Conservation (phyloP, 2,329 filamentous ascomycete species). For the Capronia americana region DNA sequence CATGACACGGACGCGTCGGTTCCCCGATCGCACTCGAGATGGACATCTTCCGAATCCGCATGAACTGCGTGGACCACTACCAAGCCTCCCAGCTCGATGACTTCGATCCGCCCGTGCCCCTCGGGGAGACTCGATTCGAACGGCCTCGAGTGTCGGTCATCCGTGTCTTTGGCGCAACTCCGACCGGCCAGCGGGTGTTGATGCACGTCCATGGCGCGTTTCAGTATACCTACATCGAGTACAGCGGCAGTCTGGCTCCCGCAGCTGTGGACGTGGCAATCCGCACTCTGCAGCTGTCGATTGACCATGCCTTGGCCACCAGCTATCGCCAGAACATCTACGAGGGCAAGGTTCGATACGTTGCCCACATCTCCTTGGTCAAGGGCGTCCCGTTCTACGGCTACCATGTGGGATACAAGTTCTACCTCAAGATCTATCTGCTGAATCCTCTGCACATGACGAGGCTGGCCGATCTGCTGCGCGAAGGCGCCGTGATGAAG, state of each 20-base stretch:
- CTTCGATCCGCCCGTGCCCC: slow-evolving; percentile 80
- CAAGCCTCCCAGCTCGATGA: slow-evolving; percentile 73
- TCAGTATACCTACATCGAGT: slow-evolving; percentile 93
- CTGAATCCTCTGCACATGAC: slow-evolving; percentile 86
- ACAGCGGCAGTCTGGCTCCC: slow-evolving; percentile 70
- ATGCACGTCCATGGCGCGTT: slow-evolving; percentile 95
- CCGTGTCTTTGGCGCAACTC: slow-evolving; percentile 88
- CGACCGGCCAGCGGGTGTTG: slow-evolving; percentile 94
- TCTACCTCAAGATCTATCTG: slow-evolving; percentile 94
- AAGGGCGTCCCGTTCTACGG: slow-evolving; percentile 97
- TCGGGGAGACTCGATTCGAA: slow-evolving; percentile 60
- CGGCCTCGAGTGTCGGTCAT: slow-evolving; percentile 82
- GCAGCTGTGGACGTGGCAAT: slow-evolving; percentile 78
- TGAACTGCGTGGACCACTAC: slow-evolving; percentile 97
- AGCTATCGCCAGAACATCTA: slow-evolving; percentile 80
- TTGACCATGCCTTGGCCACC: slow-evolving; percentile 86
- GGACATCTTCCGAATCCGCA: slow-evolving; percentile 84
- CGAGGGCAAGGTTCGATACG: slow-evolving; percentile 72
- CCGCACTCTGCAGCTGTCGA: slow-evolving; percentile 78
- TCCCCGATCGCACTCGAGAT: slow-evolving; percentile 46
- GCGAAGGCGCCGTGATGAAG: slow-evolving; percentile 86
- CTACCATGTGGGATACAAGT: slow-evolving; percentile 88
- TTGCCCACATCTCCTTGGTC: slow-evolving; percentile 87
- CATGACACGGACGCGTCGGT: slow-evolving; percentile 29
- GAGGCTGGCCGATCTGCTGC: slow-evolving; percentile 83